Evolutionary conservation across 352 stramenopile species (phyloP).

Genomic region (Synura sp.): DNA sequence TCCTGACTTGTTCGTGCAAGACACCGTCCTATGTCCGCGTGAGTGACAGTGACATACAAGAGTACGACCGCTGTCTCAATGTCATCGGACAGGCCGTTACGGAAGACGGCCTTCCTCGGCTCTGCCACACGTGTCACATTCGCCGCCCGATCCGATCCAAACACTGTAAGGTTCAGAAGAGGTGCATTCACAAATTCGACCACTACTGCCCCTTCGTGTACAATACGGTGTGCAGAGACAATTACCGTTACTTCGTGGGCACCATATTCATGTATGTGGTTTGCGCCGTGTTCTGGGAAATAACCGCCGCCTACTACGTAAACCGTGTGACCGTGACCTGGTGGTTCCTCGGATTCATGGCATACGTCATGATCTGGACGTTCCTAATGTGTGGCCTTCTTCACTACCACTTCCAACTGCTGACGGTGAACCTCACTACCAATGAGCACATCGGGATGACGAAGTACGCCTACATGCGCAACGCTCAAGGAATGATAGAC

Average conservation of each 20-base stretch:
- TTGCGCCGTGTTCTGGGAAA: conserved; percentile 54
- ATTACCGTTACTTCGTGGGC: conserved; percentile 70
- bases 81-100: too few relatives aligned
- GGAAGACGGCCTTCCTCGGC: too few relatives aligned
- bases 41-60: too few relatives aligned
- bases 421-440: conserved; percentile 67
- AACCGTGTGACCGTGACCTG: conserved; percentile 51
- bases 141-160: conserved; percentile 67
- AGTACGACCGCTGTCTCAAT: too few relatives aligned
- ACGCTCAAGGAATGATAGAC: background rate
- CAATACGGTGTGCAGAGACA: conserved; percentile 71
- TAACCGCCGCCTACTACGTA: background rate
- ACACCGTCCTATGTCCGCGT: too few relatives aligned
- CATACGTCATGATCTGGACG: conserved; percentile 43
- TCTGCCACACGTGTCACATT: conserved; percentile 77
- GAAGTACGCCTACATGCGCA: conserved; percentile 62
- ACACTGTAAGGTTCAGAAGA: conserved; percentile 64
- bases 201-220: conserved; percentile 70
- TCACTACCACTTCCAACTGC: conserved; percentile 63
- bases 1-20: background rate
- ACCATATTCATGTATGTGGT: conserved; percentile 52
- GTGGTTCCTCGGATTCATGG: conserved; percentile 44
- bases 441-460: conserved; percentile 71
- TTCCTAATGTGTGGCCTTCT: conserved; percentile 39
- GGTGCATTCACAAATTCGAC: conserved; percentile 75